Percentiles rank a stretch among this genome's conserved stretches.
phyloP scores from a whole-genome alignment of 192 early-diverging fungal species.

The Spizellomyces punctatus region DNA sequence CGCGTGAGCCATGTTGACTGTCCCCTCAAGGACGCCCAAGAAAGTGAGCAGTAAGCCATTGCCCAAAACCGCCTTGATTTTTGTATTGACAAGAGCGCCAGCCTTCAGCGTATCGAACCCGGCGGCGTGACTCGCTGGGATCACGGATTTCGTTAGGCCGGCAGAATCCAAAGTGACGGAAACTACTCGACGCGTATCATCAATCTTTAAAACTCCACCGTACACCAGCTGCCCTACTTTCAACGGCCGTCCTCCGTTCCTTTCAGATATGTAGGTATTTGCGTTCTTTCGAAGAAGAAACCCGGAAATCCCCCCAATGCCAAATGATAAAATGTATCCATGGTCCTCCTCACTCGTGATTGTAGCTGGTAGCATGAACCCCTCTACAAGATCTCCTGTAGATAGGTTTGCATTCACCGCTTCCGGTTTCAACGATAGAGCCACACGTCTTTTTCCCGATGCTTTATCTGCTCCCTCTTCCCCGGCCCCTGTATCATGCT shows the following conservation, averaged over 20 bases:
- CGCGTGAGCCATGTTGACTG: conserved; percentile 61
- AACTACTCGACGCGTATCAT: conserved; percentile 65
- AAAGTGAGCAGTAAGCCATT: conserved; percentile 72
- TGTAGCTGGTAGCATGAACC: conserved; percentile 71
- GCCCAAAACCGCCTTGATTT: conserved; percentile 63
- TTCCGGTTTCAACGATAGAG: conserved; percentile 77
- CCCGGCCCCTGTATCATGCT: conserved; percentile 19
- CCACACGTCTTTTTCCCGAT: conserved; percentile 58
- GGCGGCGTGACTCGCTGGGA: conserved; percentile 53
- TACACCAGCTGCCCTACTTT: conserved; percentile 76
- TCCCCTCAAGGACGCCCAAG: conserved; percentile 83
- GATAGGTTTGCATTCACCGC: conserved; percentile 75
- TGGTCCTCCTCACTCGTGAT: conserved; percentile 90
- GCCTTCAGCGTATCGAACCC: conserved; percentile 78
- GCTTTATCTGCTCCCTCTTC: conserved; percentile 32
- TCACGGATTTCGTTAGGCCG: conserved; percentile 48
- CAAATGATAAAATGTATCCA: conserved; percentile 82
- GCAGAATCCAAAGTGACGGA: conserved; percentile 68
- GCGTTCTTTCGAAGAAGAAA: conserved; percentile 77
- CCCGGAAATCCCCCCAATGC: conserved; percentile 66
- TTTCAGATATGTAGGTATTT: conserved; percentile 9
- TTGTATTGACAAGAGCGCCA: conserved; percentile 70
- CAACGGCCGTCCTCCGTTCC: conserved; percentile 50
- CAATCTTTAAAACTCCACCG: conserved; percentile 62
- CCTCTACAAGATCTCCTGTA: conserved; percentile 66